Evolutionary conservation across 257 asterid genomes (phyloP).

Genomic region (Misopates orontium): DNA sequence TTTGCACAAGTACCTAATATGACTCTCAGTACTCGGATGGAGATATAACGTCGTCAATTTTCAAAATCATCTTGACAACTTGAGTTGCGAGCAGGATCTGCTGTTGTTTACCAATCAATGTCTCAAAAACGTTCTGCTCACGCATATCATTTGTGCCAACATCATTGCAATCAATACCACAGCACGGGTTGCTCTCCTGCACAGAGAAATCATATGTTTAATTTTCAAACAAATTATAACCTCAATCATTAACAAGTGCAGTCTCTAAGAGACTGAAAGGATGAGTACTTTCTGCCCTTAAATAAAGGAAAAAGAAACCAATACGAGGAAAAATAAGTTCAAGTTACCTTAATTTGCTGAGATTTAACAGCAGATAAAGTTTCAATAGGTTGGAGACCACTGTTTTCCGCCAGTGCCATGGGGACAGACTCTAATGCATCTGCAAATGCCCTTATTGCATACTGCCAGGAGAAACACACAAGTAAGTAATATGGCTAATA

Average conservation of each 20-base stretch:
- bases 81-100: conserved; percentile 84
- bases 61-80: conserved; percentile 86
- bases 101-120: conserved; percentile 84
- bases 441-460: conserved; percentile 94
- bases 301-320: background rate
- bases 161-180: conserved; percentile 87
- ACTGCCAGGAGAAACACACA: conserved; percentile 46
- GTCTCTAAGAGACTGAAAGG: background rate
- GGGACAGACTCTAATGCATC: conserved; percentile 95
- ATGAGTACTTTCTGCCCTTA: background rate
- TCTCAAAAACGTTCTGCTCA: conserved; percentile 80
- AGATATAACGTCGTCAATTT: conserved; percentile 81
- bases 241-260: background rate
- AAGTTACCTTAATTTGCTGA: conserved; percentile 84
- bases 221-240: background rate
- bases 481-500: conserved; percentile 17
- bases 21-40: conserved; percentile 66
- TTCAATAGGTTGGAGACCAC: conserved; percentile 93
- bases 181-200: conserved; percentile 69
- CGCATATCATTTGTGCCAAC: conserved; percentile 86
- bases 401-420: conserved; percentile 97
- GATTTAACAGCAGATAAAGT: conserved; percentile 87
- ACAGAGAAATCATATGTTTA: conserved; percentile 8
- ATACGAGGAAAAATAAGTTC: background rate
- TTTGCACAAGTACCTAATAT: conserved; percentile 3